Evolutionary conservation across 495 filamentous ascomycete species (phyloP).

Genomic region (Trichoderma erinaceum): DNA sequence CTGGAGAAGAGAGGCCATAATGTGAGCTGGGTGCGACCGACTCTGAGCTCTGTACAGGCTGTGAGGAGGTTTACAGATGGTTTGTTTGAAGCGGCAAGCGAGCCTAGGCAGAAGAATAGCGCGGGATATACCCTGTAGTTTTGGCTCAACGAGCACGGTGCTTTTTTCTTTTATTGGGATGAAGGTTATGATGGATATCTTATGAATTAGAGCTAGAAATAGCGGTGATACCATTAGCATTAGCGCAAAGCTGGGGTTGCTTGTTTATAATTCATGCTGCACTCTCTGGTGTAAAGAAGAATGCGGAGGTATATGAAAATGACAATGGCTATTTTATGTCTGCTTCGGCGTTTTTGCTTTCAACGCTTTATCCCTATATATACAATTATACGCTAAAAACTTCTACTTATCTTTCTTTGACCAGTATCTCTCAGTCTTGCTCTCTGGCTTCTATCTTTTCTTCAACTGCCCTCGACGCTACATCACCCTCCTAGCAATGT

Average conservation of each 20-base stretch:
- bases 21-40: slow-evolving; percentile 61
- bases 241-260: background rate
- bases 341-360: no score
- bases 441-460: background rate
- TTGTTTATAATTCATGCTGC: background rate
- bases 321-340: background rate
- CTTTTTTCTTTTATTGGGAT: no score
- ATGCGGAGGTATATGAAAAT: background rate
- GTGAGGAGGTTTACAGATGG: slow-evolving; percentile 63
- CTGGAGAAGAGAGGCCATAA: slow-evolving; percentile 64
- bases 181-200: background rate
- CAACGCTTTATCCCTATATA: no score
- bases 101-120: slow-evolving; percentile 69
- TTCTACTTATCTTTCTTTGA: no score
- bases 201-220: background rate
- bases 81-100: slow-evolving; percentile 52
- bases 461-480: background rate
- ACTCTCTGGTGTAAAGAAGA: no score
- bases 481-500: background rate
- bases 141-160: no score
- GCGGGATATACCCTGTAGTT: slow-evolving; percentile 65
- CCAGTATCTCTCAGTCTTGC: no score
- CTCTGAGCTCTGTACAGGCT: slow-evolving; percentile 64
- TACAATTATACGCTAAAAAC: no score
- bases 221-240: background rate